Base-by-base conservation (phyloP, 2,329 filamentous ascomycete genomes). In the Aquanectria penicillioides region DNA sequence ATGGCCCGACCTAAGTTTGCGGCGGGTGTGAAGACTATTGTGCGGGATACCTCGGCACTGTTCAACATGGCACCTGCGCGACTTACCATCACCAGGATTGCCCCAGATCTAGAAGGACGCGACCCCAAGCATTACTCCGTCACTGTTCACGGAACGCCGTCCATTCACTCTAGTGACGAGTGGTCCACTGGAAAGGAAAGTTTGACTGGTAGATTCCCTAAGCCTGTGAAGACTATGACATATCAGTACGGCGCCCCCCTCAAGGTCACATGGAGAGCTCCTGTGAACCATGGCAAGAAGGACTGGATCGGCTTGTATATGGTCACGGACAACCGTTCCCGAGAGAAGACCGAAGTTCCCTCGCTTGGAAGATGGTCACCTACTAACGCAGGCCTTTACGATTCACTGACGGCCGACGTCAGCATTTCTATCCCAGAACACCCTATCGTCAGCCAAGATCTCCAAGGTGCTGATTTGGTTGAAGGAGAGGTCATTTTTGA, bases 261-360 rank as follows among this genome's bases (percentile, higher is more conserved):
- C 73, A 90, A 86, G 66, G 92, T 98, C 62, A 91, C 87, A 68
- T 99, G 95, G 95, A 91, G 87, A 23, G 95, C 94, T 0, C 94
- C 95, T 0, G 82, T 88, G 31, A 92, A 93, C 64, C 95, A 98
- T 77, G 89, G 89, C 78, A 93, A 91, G 73, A 91, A 90, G 69
- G 95, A 99, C 75, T 99, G 95, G 95, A 89, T 99, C 50, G 94
- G 94, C 4, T 83, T 99, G 6, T 99, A 98, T 80, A 93, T 94
- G 86, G 93, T 99, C 3, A 93, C 93, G 3, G 94, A 98, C 76
- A 99, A 97, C 72, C 86, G 88, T 6, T 95, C 92, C 7, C 87
- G 94, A 34, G 92, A 97, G 33, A 81, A 89, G 12, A 97, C 95
- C 2, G 89, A 92, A 49, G 87, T 97, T 9, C 87, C 92, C 4